These are phyloP conservation scores for Teratosphaeria zuluensis DNA, from an alignment of 2,329 filamentous ascomycete species.

Conservation along the genomic window DNA sequence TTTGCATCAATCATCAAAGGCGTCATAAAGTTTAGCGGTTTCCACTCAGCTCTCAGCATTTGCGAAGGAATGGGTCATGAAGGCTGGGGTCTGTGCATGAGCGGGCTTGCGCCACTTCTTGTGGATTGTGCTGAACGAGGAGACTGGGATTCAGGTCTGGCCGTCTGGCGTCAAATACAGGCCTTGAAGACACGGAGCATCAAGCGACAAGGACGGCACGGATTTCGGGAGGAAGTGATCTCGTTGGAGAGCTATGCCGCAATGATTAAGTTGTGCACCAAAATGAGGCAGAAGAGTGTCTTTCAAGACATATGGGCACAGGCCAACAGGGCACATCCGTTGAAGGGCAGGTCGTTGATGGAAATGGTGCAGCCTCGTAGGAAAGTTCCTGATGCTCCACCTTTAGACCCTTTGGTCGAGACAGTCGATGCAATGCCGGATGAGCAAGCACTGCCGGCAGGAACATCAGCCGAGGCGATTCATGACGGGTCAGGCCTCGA, in stretches of 20 bases:
- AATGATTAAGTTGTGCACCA: conserved; percentile 12
- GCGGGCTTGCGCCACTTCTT: conserved; percentile 30
- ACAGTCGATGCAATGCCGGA: not conserved
- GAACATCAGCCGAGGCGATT: not conserved
- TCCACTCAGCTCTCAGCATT: conserved; percentile 33
- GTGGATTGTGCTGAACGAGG: conserved; percentile 29
- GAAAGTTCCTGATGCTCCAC: not conserved
- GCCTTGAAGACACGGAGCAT: conserved; percentile 8
- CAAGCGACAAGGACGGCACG: not conserved
- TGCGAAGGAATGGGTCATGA: conserved; percentile 34
- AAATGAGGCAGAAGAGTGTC: conserved; percentile 3
- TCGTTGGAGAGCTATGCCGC: conserved; percentile 9
- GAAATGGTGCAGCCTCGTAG: conserved; percentile 7
- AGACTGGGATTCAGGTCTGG: conserved; percentile 29
- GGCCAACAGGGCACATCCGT: conserved; percentile 5
- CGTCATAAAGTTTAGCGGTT: conserved; percentile 35
- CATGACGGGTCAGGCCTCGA: not conserved
- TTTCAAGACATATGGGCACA: conserved; percentile 10
- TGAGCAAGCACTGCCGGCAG: not conserved
- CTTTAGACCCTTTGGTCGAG: not conserved
- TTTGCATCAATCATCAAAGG: conserved; percentile 34
- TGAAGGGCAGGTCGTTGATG: not conserved
- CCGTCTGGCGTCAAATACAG: conserved; percentile 35
- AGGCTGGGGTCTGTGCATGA: conserved; percentile 37
- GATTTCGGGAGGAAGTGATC: conserved; percentile 6